Percentiles rank a stretch among this genome's conserved stretches.
Evolutionary conservation across 345 rosid genomes (phyloP).

Genomic region (Aethionema arabicum): DNA sequence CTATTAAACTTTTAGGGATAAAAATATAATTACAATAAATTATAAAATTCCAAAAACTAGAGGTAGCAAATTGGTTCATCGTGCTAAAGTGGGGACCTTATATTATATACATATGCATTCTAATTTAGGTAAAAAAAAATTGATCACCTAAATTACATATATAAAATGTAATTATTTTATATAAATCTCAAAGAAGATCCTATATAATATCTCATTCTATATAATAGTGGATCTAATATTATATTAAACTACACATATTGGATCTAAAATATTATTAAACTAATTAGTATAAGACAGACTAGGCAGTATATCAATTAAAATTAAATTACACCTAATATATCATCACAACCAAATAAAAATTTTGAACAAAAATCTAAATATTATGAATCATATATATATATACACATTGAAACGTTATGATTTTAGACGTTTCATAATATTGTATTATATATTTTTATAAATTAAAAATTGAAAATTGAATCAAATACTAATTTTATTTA

Average conservation of each 20-base stretch:
- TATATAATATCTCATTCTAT: background rate
- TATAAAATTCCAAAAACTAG: slow-evolving; percentile 16
- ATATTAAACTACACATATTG: slow-evolving; percentile 12
- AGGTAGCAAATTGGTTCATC: slow-evolving; percentile 26
- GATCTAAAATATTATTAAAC: background rate
- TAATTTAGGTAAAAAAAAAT: slow-evolving; percentile 17
- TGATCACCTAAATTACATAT: slow-evolving; percentile 12
- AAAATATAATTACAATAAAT: slow-evolving; percentile 7
- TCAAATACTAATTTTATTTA: no score
- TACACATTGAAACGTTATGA: no score
- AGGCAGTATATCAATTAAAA: no score
- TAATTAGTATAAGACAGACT: no score
- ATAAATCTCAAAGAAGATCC: background rate
- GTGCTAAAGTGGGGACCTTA: slow-evolving; percentile 31
- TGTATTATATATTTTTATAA: no score
- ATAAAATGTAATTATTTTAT: background rate
- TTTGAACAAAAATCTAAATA: no score
- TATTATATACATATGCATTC: slow-evolving; percentile 11
- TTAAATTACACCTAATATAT: no score
- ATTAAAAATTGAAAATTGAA: no score
- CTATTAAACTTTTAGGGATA: slow-evolving; percentile 15
- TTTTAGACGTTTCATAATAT: no score
- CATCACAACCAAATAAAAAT: no score
- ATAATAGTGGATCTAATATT: background rate
- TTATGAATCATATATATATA: no score